Evolutionary conservation across 257 asterid genomes (phyloP).

Genomic region (Solanum clarkiae): DNA sequence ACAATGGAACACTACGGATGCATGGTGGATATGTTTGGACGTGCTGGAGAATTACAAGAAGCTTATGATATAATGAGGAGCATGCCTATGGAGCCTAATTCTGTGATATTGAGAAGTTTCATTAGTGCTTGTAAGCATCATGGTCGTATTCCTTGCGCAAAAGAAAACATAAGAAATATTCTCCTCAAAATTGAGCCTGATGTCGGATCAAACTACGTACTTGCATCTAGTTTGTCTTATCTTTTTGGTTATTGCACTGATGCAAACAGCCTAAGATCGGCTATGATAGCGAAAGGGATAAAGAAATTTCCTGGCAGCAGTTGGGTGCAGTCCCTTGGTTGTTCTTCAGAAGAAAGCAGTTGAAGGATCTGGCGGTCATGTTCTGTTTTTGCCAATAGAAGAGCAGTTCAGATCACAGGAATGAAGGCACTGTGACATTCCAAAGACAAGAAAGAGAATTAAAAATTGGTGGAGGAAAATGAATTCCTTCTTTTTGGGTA

Average conservation of each 20-base stretch:
- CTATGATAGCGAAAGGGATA: constrained; percentile 42
- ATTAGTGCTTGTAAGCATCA: constrained; percentile 52
- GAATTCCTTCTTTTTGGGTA: background rate
- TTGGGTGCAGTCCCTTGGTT: constrained; percentile 29
- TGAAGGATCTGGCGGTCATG: background rate
- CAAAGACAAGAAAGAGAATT: background rate
- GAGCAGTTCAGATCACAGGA: background rate
- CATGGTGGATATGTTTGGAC: constrained; percentile 65
- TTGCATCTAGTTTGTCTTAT: constrained; percentile 31
- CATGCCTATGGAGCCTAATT: constrained; percentile 56
- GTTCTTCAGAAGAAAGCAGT: background rate
- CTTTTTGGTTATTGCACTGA: constrained; percentile 10
- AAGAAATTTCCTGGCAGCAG: constrained; percentile 51
- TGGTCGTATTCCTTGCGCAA: constrained; percentile 15
- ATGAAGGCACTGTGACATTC: background rate
- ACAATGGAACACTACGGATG: constrained; percentile 78
- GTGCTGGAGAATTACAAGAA: constrained; percentile 51
- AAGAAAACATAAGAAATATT: constrained; percentile 25
- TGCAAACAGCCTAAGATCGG: constrained; percentile 18
- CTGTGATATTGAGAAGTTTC: constrained; percentile 55
- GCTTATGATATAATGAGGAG: constrained; percentile 43
- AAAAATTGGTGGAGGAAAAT: background rate
- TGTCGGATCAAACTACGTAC: constrained; percentile 59
- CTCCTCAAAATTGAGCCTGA: constrained; percentile 46
- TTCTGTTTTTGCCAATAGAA: background rate